Percentiles rank a stretch among this genome's conserved stretches.
Conservation (phyloP, 345 rosid genomes). For the Brassica nigra region DNA sequence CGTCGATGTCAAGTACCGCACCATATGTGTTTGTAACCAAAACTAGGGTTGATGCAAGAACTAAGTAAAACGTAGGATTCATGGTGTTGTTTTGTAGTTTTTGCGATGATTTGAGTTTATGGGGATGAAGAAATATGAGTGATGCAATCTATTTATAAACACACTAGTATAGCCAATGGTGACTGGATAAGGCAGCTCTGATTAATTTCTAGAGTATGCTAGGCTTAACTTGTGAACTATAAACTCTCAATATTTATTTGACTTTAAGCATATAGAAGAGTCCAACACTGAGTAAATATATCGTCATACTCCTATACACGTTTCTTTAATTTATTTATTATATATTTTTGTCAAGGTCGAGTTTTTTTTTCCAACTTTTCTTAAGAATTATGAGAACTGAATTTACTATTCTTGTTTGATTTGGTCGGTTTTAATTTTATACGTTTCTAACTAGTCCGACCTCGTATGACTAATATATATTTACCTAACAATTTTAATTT, state of each 20-base stretch:
- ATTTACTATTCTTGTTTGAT: neutral
- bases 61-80: conserved; percentile 23
- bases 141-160: neutral
- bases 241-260: conserved; percentile 4
- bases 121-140: conserved; percentile 3
- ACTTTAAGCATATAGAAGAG: neutral
- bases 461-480: no score
- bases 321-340: neutral
- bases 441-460: no score
- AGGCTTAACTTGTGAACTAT: conserved; percentile 12
- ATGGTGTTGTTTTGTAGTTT: neutral
- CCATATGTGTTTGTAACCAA: neutral
- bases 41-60: conserved; percentile 3
- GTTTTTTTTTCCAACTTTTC: neutral
- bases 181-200: neutral
- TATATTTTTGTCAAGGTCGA: neutral
- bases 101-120: neutral
- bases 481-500: no score
- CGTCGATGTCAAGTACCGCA: neutral
- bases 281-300: neutral
- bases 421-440: conserved; percentile 2
- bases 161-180: neutral
- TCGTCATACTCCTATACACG: neutral
- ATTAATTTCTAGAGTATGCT: neutral
- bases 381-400: neutral